Base-by-base conservation (phyloP, 257 asterid genomes). In the Lycium barbarum region DNA sequence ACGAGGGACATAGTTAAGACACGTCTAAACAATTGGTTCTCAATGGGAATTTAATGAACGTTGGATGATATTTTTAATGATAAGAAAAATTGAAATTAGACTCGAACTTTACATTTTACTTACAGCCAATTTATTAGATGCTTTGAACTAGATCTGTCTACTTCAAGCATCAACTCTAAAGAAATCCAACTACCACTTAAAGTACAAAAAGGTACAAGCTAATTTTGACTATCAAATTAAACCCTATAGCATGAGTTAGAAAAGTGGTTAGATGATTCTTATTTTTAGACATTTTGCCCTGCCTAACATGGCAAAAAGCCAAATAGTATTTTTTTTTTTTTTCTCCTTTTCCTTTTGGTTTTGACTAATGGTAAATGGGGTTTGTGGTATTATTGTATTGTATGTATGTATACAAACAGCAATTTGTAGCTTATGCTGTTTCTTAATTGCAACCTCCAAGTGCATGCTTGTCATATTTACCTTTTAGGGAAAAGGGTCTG, bases 371-470 rank as follows among this genome's bases (percentile, higher is more conserved):
- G 80, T 43, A 40, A 22, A 40, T 40, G 79, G 15, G 7, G 35
- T 40, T 17, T 17, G 33, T 36, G 22, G 78, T 70, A 15, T 68
- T 70, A 15, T 68, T 47, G 80, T 40, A 40, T 70, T 49, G 57
- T 76, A 6, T 0, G n/a, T n/a, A n/a, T 22, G 45, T 26, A 51
- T 47, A 76, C 63, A 14, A 20, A 51, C 38, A 76, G 9, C 62
- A 51, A 51, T 51, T 76, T 49, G 81, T 76, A 76, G 81, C 81
- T 76, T 76, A 76, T 51, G 63, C 2, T 13, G 81, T 76, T 76
- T 76, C 26, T 51, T 76, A 26, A 70, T 15, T 70, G 5, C 33
- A 26, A 26, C 33, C 26, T 26, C 22, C 47, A 51, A 76, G 63
- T 76, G 63, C 63, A 38, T 70, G 54, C 54, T 18, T 26, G 84